Conservation (phyloP, 768 basidiomycete genomes). For the Termitomyces sp. region DNA sequence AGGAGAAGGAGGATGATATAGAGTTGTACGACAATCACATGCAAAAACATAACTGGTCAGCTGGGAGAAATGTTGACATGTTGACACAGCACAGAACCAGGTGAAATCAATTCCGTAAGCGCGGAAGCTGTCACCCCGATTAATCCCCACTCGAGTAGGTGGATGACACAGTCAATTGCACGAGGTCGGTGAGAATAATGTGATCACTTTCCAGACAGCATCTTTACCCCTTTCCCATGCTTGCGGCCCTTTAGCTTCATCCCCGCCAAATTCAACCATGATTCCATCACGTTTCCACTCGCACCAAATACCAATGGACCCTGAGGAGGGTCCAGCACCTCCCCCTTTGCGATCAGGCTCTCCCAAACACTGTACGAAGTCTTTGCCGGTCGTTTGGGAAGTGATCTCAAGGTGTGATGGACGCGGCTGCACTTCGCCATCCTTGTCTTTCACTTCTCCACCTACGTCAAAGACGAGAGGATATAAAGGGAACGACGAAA, state of each 20-base stretch:
- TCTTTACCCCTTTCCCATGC: constrained; percentile 88
- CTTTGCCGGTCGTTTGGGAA: constrained; percentile 60
- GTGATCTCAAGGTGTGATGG: constrained; percentile 37
- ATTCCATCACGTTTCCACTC: constrained; percentile 82
- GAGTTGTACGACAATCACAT: constrained; percentile 4
- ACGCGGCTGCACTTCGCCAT: constrained; percentile 29
- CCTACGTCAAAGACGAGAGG: constrained; percentile 46
- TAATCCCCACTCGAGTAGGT: neutral
- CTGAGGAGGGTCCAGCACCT: constrained; percentile 76
- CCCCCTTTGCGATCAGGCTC: constrained; percentile 93
- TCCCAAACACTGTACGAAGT: constrained; percentile 69
- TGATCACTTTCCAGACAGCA: constrained; percentile 72
- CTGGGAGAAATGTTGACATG: neutral
- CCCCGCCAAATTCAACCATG: constrained; percentile 84
- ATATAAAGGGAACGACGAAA: constrained; percentile 49
- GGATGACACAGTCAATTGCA: neutral
- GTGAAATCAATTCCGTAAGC: neutral
- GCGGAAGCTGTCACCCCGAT: neutral
- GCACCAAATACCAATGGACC: constrained; percentile 89
- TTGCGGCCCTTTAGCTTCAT: constrained; percentile 70
- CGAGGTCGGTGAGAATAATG: constrained; percentile 39
- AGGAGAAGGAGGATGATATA: constrained; percentile 2
- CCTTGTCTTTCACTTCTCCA: constrained; percentile 25
- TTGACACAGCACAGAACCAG: neutral
- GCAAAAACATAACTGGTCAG: neutral